Conservation (phyloP, 495 filamentous ascomycete genomes). For the Trichoderma orchidacearum region DNA sequence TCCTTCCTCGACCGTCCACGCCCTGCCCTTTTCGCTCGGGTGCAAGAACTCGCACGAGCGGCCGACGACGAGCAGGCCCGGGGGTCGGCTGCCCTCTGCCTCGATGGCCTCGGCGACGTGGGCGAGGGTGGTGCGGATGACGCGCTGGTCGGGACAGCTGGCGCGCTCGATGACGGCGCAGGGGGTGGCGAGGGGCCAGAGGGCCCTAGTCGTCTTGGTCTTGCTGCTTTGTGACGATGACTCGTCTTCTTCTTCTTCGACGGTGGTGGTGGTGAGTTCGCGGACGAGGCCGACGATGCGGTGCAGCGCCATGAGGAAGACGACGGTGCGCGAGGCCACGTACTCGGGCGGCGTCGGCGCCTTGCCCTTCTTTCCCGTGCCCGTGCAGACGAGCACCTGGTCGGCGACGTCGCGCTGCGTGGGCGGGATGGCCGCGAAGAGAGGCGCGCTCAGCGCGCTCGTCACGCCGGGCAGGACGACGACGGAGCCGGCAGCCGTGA, state of each 20-base stretch:
- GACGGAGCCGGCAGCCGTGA: slow-evolving; percentile 29
- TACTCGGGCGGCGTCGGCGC: slow-evolving; percentile 68
- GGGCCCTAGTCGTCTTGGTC: background rate
- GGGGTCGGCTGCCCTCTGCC: slow-evolving; percentile 77
- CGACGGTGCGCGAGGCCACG: slow-evolving; percentile 62
- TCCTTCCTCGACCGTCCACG: slow-evolving; percentile 85
- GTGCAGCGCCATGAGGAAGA: slow-evolving; percentile 96
- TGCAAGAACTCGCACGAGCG: slow-evolving; percentile 68
- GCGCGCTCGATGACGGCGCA: slow-evolving; percentile 93
- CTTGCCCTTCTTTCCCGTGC: slow-evolving; percentile 85
- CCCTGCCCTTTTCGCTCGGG: slow-evolving; percentile 32
- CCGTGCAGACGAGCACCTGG: slow-evolving; percentile 86
- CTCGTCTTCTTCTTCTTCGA: slow-evolving; percentile 11
- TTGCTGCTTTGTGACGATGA: slow-evolving; percentile 10
- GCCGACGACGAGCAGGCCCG: slow-evolving; percentile 82
- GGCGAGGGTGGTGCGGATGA: slow-evolving; percentile 73
- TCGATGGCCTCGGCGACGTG: slow-evolving; percentile 74
- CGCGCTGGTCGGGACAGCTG: slow-evolving; percentile 84
- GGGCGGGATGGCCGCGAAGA: slow-evolving; percentile 77
- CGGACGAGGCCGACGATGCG: slow-evolving; percentile 58
- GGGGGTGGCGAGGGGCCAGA: slow-evolving; percentile 48
- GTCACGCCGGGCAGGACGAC: slow-evolving; percentile 83
- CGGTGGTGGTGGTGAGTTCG: slow-evolving; percentile 38
- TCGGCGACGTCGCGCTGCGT: slow-evolving; percentile 87
- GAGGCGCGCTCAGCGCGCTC: slow-evolving; percentile 67